Evolutionary conservation across 2,329 filamentous ascomycete genomes (phyloP), one percentile per base, ranked within the genome.

Genomic region (Mycosphaerella arachidis): DNA sequence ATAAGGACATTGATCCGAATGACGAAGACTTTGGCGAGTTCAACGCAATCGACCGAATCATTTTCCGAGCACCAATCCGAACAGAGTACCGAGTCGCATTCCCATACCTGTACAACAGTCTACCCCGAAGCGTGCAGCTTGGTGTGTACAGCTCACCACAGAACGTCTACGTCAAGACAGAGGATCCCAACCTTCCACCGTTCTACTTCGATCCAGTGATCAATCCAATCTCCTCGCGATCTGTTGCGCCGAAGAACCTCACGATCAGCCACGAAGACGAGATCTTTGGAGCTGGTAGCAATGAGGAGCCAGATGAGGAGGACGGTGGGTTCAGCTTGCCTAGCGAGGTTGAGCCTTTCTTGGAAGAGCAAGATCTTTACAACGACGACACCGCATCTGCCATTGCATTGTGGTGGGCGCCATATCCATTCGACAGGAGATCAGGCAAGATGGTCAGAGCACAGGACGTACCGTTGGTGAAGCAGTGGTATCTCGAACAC

Each of bases 11-110:
- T 62, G 92, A 99, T 74, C 94, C 94, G 1, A 99, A 99, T 69
- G 93, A 97, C 68, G 94, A 99, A 75, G 94, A 99, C 72, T 99
- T 99, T 76, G 94, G 94, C 76, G 94, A 99, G 76, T 99, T 99
- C 82, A 99, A 99, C 72, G 94, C 94, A 35, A 99, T 99, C 69
- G 94, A 99, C 72, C 91, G 95, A 68, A 99, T 99, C 76, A 99
- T 99, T 67, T 99, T 99, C 82, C 89, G 94, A 66, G 88, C 90
- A 51, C 92, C 93, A 0, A 95, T 97, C 66, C 87, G 93, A 67
- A 99, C 93, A 8, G 94, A 99, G 76, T 97, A 95, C 71, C 87
- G 93, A 50, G 94, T 99, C 48, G 92, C 92, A 0, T 97, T 91
- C 73, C 94, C 94, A 0, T 97, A 89, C 74, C 82, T 99, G 6